Percentiles rank a stretch among this genome's conserved stretches.
Evolutionary conservation across 805 yeast genomes (phyloP).

Genomic region (Kluyveromyces aestuarii): DNA sequence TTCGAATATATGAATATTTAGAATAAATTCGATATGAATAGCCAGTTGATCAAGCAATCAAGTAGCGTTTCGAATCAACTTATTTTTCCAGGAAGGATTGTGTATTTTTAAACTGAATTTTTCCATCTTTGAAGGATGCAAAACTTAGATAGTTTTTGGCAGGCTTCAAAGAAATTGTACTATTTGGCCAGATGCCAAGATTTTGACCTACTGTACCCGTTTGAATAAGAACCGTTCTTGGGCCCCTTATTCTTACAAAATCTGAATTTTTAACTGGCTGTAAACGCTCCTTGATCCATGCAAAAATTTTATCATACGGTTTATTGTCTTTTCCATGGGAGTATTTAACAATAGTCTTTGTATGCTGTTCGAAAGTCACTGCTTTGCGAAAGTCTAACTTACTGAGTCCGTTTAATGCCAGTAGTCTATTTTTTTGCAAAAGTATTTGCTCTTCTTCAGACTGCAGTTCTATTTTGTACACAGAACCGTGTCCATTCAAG

Average conservation of each 20-base stretch:
- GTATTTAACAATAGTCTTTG: not conserved
- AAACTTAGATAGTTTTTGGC: slow-evolving; percentile 15
- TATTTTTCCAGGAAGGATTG: slow-evolving; percentile 10
- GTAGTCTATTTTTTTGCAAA: slow-evolving; percentile 21
- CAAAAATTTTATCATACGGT: not conserved
- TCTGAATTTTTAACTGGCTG: not conserved
- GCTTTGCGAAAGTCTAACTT: slow-evolving; percentile 19
- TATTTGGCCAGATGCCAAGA: slow-evolving; percentile 1
- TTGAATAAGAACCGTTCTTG: slow-evolving; percentile 27
- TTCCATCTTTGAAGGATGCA: slow-evolving; percentile 15
- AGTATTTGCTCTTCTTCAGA: slow-evolving; percentile 19
- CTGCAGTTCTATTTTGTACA: slow-evolving; percentile 21
- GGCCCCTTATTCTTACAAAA: slow-evolving; percentile 24
- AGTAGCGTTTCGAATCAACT: not conserved
- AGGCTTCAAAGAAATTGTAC: slow-evolving; percentile 2
- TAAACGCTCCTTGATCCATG: not conserved
- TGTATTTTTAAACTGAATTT: slow-evolving; percentile 17
- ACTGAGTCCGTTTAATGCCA: slow-evolving; percentile 25
- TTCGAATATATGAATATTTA: not conserved
- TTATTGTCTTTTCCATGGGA: not conserved
- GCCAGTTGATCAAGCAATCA: no score
- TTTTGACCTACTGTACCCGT: slow-evolving; percentile 2
- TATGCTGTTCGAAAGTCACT: slow-evolving; percentile 9
- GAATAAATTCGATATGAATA: not conserved
- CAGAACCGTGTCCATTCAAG: slow-evolving; percentile 20